These are phyloP conservation scores for Linaria vulgaris DNA, from an alignment of 257 asterid genomes.

Conservation along the genomic window DNA sequence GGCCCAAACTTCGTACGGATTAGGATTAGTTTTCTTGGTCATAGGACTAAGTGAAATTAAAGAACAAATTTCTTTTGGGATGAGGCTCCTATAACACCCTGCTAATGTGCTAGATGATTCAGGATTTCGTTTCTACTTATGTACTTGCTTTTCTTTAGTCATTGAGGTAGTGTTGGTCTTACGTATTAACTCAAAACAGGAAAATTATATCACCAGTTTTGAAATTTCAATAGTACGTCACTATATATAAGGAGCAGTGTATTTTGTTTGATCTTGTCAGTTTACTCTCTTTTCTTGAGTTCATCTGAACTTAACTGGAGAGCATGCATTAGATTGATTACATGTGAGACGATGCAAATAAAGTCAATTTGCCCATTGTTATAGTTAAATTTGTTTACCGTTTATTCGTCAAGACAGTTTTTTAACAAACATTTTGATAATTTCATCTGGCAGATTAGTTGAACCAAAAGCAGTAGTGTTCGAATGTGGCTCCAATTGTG, in stretches of 20 bases:
- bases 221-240: not conserved
- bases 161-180: not conserved
- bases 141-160: conserved; percentile 14
- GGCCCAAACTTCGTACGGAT: too few species aligned
- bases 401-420: too few species aligned
- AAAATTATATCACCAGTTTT: not conserved
- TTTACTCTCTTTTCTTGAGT: not conserved
- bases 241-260: not conserved
- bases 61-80: too few species aligned
- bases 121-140: not conserved
- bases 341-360: not conserved
- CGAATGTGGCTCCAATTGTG: conserved; percentile 78
- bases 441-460: conserved; percentile 39
- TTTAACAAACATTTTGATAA: too few species aligned
- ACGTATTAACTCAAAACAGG: too few species aligned
- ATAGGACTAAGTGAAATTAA: too few species aligned
- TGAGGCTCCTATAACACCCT: too few species aligned
- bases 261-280: not conserved
- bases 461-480: conserved; percentile 85
- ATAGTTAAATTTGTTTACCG: not conserved
- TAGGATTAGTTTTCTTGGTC: too few species aligned
- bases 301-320: not conserved
- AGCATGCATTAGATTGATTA: not conserved
- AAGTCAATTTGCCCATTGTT: not conserved
- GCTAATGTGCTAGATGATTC: not conserved